These are phyloP conservation scores for Aspergillus pseudoterreus DNA, from an alignment of 2,329 filamentous ascomycete species.

Conservation along the genomic window DNA sequence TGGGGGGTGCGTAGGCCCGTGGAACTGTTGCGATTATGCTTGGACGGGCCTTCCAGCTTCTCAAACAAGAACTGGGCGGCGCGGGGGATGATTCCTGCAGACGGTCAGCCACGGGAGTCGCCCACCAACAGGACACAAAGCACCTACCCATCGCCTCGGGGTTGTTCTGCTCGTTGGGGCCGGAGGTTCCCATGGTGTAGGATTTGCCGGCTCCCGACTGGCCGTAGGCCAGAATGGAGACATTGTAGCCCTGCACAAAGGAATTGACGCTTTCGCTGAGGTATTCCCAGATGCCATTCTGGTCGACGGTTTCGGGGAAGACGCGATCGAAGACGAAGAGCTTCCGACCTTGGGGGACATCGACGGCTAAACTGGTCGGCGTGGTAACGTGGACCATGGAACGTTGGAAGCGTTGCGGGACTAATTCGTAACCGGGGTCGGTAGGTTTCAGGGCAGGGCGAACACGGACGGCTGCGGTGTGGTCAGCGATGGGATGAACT, in stretches of 20 bases:
- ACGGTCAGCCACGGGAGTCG: slow-evolving; percentile 1
- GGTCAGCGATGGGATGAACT: slow-evolving; percentile 10
- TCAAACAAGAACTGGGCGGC: slow-evolving; percentile 86
- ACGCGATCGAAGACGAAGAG: slow-evolving; percentile 96
- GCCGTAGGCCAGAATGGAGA: slow-evolving; percentile 92
- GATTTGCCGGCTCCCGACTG: slow-evolving; percentile 98
- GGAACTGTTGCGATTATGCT: slow-evolving; percentile 60
- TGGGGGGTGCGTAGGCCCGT: slow-evolving; percentile 77
- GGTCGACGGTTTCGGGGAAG: slow-evolving; percentile 75
- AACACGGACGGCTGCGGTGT: slow-evolving; percentile 73
- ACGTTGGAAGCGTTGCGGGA: slow-evolving; percentile 90
- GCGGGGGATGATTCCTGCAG: slow-evolving; percentile 87
- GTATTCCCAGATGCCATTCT: slow-evolving; percentile 94
- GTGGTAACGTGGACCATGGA: slow-evolving; percentile 89
- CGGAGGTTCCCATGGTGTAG: slow-evolving; percentile 97
- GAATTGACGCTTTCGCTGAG: slow-evolving; percentile 82
- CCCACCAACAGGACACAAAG: neutral
- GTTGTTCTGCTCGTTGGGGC: slow-evolving; percentile 71
- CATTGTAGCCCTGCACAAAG: slow-evolving; percentile 96
- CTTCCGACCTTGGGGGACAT: slow-evolving; percentile 87
- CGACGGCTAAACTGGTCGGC: slow-evolving; percentile 79
- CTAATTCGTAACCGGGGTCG: slow-evolving; percentile 91
- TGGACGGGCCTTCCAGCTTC: slow-evolving; percentile 63
- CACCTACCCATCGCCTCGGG: slow-evolving; percentile 70
- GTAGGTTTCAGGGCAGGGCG: slow-evolving; percentile 77